phyloP scores from a whole-genome alignment of 805 yeast species.

The Teunomyces aglyptinius region DNA sequence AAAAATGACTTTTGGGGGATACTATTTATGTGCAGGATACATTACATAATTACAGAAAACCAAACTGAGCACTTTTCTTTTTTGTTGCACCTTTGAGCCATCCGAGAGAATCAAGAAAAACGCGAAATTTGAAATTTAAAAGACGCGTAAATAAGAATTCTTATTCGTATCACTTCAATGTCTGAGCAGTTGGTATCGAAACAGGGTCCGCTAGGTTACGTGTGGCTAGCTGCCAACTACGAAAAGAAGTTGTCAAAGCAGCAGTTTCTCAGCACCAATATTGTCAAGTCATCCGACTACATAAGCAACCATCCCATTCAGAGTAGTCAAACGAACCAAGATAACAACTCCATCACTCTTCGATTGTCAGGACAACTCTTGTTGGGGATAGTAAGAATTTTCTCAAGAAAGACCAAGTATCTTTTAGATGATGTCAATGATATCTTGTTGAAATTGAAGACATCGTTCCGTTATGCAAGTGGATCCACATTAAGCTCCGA shows the following conservation, averaged over 20 bases:
- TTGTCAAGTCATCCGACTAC: slow-evolving; percentile 48
- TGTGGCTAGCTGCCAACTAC: slow-evolving; percentile 91
- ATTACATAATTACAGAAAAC: neutral
- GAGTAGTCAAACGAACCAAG: slow-evolving; percentile 12
- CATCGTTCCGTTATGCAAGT: slow-evolving; percentile 52
- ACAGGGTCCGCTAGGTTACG: slow-evolving; percentile 83
- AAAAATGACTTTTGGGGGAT: neutral
- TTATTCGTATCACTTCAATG: neutral
- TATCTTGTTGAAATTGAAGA: slow-evolving; percentile 66
- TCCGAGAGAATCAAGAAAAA: neutral
- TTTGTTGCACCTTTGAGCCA: no score
- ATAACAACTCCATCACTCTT: slow-evolving; percentile 59
- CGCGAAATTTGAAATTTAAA: neutral
- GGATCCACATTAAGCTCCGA: slow-evolving; percentile 24
- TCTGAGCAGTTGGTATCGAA: slow-evolving; percentile 41
- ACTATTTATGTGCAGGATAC: neutral
- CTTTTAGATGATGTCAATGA: slow-evolving; percentile 81
- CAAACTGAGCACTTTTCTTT: neutral
- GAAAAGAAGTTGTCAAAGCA: slow-evolving; percentile 73
- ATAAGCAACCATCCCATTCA: slow-evolving; percentile 57
- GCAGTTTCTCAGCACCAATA: slow-evolving; percentile 70
- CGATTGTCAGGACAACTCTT: slow-evolving; percentile 83
- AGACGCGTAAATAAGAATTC: neutral
- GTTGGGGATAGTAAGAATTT: slow-evolving; percentile 83
- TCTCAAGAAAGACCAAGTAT: slow-evolving; percentile 80